These are phyloP conservation scores for Nannochloris sp. DNA, from an alignment of 139 green algal species.

Conservation along the genomic window DNA sequence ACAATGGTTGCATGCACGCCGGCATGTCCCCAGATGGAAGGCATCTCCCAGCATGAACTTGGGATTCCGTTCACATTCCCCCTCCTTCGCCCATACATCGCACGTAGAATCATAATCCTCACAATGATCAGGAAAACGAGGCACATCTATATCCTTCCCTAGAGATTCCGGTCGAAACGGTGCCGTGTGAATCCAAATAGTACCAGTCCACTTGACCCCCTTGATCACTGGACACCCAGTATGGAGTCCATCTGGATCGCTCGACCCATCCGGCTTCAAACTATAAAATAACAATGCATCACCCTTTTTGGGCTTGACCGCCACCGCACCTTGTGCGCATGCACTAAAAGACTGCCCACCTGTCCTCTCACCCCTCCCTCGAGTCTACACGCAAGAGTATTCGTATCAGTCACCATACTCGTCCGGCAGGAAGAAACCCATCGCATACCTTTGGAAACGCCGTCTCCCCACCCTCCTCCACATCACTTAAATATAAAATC, in stretches of 20 bases:
- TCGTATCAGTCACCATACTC: no score
- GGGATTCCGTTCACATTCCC: constrained; percentile 30
- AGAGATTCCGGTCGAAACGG: constrained; percentile 27
- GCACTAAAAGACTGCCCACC: not conserved
- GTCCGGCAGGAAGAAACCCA: not conserved
- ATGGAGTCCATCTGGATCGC: constrained; percentile 27
- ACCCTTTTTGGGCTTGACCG: constrained; percentile 31
- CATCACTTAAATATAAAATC: constrained; percentile 58
- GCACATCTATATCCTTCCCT: not conserved
- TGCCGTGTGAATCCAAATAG: constrained; percentile 60
- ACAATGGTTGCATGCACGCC: not conserved
- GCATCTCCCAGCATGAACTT: constrained; percentile 20
- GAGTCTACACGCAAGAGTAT: no score
- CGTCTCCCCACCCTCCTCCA: constrained; percentile 49
- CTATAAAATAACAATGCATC: constrained; percentile 48
- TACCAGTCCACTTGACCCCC: constrained; percentile 63
- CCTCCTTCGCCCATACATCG: constrained; percentile 19
- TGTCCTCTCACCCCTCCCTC: not conserved
- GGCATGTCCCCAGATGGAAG: constrained; percentile 13
- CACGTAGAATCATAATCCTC: constrained; percentile 11
- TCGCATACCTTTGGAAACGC: constrained; percentile 32
- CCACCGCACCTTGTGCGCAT: constrained; percentile 31
- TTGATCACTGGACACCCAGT: constrained; percentile 49
- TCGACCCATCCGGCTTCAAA: constrained; percentile 23
- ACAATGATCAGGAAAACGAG: constrained; percentile 21